Base-by-base conservation (phyloP, 352 stramenopile genomes). In the Phytophthora aleatoria region DNA sequence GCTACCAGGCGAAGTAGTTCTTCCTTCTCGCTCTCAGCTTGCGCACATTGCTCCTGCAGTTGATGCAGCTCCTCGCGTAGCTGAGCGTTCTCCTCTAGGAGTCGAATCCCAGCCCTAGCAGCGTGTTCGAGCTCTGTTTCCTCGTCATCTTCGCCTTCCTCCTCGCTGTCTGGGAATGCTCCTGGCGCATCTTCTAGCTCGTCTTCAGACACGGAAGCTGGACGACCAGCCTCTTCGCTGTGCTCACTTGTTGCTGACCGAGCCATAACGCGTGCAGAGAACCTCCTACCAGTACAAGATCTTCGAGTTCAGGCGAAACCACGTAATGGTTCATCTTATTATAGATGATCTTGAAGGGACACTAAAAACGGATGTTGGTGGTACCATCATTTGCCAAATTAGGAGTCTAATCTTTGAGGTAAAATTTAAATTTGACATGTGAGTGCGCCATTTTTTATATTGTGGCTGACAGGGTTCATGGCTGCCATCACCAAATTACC, bases 51-150 rank as follows among this genome's bases (percentile, higher is more conserved):
- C 15, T 81, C 55, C 39, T 84, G 71, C n/a, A 89, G 35, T 2
- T 81, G 69, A 35, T 54, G 52, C 49, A 89, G 62, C 45, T 91
- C 83, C 35, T 90, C 81, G 9, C 74, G 67, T 26, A 92, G 76
- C 43, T 89, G 81, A 31, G 73, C 79, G 57, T 92, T 90, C 55
- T 92, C 83, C 51, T 90, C 83, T 24, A 92, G 31, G 39, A 92
- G 64, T 13, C 76, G 77, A 50, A 92, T 92, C 3, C 83, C 83
- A 16, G 83, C 83, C 52, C 83, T 74, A 35, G 83, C 83, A 0
- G 83, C 83, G 47, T 83, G 77, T 43, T 85, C 64, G 3, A 90
- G 74, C 57, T 83, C 79, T 6, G 77, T 73, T 33, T 74, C 68
- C 2, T 81, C 69, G 5, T 78, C 75, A 1, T 75, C 67, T 3